A percentile compares a stretch with the other conserved stretches of the same genome.
Evolutionary conservation across 2,329 filamentous ascomycete genomes (phyloP).

Genomic region (Emmonsia crescens): DNA sequence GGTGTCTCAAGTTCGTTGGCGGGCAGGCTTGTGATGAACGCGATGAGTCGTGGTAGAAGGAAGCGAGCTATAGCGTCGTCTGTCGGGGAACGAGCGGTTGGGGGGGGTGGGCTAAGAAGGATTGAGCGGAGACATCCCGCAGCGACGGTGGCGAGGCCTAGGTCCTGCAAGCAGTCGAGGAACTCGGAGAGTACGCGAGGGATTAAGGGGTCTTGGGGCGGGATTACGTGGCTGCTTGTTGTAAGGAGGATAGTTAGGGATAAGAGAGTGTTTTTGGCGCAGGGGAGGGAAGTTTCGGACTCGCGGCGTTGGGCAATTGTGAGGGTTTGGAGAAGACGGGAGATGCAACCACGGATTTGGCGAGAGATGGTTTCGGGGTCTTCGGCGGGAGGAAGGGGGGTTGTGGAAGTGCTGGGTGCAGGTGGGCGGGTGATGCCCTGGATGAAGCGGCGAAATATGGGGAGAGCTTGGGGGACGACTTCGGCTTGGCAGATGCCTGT

Average conservation of each 20-base stretch:
- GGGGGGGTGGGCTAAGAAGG: conserved; percentile 47
- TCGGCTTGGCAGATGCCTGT: conserved; percentile 78
- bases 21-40: conserved; percentile 54
- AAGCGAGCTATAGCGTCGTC: conserved; percentile 65
- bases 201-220: conserved; percentile 64
- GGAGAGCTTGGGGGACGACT: conserved; percentile 79
- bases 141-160: conserved; percentile 63
- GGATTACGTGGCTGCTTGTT: conserved; percentile 61
- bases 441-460: conserved; percentile 86
- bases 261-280: conserved; percentile 86
- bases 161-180: conserved; percentile 62
- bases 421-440: conserved; percentile 50
- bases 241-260: conserved; percentile 84
- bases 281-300: conserved; percentile 64
- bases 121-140: conserved; percentile 82
- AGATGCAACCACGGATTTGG: conserved; percentile 73
- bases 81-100: conserved; percentile 41
- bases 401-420: neutral
- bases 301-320: conserved; percentile 40
- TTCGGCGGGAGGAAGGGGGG: conserved; percentile 21
- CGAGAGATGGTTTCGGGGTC: conserved; percentile 42
- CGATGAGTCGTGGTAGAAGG: conserved; percentile 62
- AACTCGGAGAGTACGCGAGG: conserved; percentile 67
- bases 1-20: conserved; percentile 46
- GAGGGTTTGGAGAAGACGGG: conserved; percentile 66